Conservation (phyloP, 2,329 filamentous ascomycete genomes). For the Herpotrichia juniperi region DNA sequence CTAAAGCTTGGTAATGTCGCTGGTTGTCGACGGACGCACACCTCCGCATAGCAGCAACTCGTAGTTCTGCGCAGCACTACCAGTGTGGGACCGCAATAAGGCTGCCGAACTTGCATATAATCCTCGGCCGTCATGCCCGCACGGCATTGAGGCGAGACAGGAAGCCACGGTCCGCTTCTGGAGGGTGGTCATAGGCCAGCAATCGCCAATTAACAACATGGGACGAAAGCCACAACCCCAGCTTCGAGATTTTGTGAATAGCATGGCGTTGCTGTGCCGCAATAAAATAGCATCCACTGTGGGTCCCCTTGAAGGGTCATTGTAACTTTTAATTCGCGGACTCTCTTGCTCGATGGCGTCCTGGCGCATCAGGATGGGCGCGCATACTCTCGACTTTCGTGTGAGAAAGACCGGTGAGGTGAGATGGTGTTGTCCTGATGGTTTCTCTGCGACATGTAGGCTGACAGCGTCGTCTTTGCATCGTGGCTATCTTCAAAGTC, state of each 20-base stretch:
- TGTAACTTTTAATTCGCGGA: neutral
- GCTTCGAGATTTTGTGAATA: neutral
- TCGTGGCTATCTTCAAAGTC: neutral
- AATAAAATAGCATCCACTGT: neutral
- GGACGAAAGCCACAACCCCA: neutral
- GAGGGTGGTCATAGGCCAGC: slow-evolving; percentile 1
- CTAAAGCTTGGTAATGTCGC: neutral
- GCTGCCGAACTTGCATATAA: neutral
- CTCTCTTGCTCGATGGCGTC: neutral
- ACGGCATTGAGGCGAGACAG: neutral
- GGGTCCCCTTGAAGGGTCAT: neutral
- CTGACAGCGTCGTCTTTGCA: neutral
- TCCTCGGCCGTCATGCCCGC: neutral
- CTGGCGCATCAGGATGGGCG: neutral
- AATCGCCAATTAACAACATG: neutral
- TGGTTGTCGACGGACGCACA: neutral
- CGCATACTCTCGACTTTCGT: neutral
- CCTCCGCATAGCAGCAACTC: neutral
- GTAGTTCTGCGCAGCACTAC: neutral
- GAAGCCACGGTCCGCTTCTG: neutral
- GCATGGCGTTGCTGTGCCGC: neutral
- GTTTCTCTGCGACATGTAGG: neutral
- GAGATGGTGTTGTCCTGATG: neutral
- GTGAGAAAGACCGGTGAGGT: neutral
- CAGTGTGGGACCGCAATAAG: neutral